A percentile compares a stretch with the other conserved stretches of the same genome.
Conservation (phyloP, 2,329 filamentous ascomycete genomes). For the Sarocladium strictum region DNA sequence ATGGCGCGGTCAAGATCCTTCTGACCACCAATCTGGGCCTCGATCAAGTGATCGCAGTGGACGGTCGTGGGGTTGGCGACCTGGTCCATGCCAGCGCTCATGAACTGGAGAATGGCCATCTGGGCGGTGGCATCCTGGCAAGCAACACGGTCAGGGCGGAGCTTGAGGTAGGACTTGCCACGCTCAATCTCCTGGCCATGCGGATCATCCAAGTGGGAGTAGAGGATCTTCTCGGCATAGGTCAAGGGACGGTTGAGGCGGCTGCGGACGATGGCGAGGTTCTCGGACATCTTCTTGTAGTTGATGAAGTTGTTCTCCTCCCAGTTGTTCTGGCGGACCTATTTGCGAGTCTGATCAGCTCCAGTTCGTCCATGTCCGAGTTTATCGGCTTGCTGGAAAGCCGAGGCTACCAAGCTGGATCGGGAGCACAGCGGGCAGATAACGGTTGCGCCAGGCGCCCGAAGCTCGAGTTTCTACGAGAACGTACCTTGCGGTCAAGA, state of each 20-base stretch:
- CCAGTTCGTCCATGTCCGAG: background rate
- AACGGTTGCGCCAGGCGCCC: too few species aligned
- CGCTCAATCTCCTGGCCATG: conserved; percentile 95
- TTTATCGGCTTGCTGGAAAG: background rate
- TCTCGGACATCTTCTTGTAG: conserved; percentile 99
- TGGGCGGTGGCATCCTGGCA: conserved; percentile 99
- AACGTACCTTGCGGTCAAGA: conserved; percentile 77
- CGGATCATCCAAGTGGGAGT: conserved; percentile 97
- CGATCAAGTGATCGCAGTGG: conserved; percentile 99
- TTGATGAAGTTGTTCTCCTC: conserved; percentile 97
- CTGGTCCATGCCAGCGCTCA: conserved; percentile 94
- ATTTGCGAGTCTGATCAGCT: background rate
- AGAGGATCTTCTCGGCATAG: conserved; percentile 97
- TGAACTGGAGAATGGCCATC: conserved; percentile 99
- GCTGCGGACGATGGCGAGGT: conserved; percentile 81
- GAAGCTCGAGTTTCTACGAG: background rate
- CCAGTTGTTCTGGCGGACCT: conserved; percentile 92
- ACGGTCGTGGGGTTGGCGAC: conserved; percentile 94
- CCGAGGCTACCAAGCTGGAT: background rate
- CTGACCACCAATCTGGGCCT: conserved; percentile 85
- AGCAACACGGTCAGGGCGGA: conserved; percentile 94
- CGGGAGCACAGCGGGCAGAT: too few species aligned
- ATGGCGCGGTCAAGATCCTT: conserved; percentile 92
- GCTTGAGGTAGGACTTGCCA: conserved; percentile 90
- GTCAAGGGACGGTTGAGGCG: conserved; percentile 91